These are phyloP conservation scores for Trichoderma sp. DNA, from an alignment of 2,329 filamentous ascomycete genomes.

Conservation along the genomic window DNA sequence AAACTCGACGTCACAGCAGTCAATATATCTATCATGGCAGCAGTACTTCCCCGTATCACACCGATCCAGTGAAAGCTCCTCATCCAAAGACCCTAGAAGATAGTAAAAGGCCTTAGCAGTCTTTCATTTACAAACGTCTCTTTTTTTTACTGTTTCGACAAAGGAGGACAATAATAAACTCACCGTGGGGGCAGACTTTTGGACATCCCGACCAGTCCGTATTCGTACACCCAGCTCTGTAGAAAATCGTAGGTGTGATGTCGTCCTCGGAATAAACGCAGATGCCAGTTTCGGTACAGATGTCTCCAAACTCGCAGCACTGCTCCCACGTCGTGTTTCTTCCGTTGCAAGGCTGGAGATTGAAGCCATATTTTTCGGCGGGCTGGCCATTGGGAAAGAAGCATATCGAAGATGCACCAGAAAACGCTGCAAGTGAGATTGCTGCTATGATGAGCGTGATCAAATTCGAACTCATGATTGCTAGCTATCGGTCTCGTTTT, in stretches of 20 bases:
- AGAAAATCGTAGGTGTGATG: too few relatives aligned
- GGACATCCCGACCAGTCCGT: slow-evolving; percentile 19
- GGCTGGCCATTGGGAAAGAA: slow-evolving; percentile 9
- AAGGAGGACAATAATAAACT: background rate
- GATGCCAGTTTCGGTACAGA: background rate
- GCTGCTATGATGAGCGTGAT: background rate
- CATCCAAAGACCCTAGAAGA: background rate
- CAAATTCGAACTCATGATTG: background rate
- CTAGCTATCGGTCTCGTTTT: background rate
- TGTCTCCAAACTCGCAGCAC: slow-evolving; percentile 10
- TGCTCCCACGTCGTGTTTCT: slow-evolving; percentile 6
- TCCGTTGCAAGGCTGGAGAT: slow-evolving; percentile 3
- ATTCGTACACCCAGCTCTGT: slow-evolving; percentile 13
- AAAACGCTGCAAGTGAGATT: background rate
- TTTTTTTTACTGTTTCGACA: background rate
- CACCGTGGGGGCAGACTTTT: slow-evolving; percentile 9
- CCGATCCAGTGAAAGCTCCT: too few relatives aligned
- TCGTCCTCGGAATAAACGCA: background rate
- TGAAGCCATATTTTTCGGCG: background rate
- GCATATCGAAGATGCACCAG: background rate
- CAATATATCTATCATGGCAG: slow-evolving; percentile 19
- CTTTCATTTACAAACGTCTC: background rate
- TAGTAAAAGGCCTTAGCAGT: background rate
- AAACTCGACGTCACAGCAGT: slow-evolving; percentile 13
- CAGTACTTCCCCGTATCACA: slow-evolving; percentile 10